Base-by-base conservation (phyloP, 306 rosid species). In the Rosa persica region DNA sequence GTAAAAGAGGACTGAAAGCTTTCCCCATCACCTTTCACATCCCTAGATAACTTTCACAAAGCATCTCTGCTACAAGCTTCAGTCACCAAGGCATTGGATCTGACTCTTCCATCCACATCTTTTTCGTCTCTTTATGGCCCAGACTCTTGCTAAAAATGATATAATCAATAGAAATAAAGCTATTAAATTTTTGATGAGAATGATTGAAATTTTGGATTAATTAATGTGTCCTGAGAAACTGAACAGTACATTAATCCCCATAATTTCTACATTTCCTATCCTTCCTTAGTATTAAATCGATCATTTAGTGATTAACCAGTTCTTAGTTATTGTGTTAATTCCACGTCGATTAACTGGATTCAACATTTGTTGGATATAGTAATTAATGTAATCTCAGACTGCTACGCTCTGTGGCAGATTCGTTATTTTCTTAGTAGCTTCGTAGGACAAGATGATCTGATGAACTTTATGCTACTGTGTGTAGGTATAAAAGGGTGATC, bases 31-130 rank as follows among this genome's bases (percentile, higher is more conserved):
- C 74, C 76, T 66, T 83, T 82, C 48, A 74, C 86, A 54, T 85
- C 86, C 8, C 54, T 39, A 3, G 82, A 84, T 57, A 79, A 61
- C 75, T 81, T 83, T 69, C 40, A 80, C 52, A 5, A 39, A 65
- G 88, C 80, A 80, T 81, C 78, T 84, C 76, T 76, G 76, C 82
- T 69, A 73, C 87, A 84, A 38, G 72, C 81, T 68, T 70, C 88
- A 72, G 76, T 71, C 80, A 83, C 92, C 75, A 76, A 87, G 73
- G 81, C 74, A 30, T 80, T 67, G 64, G 55, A 72, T 25, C 39
- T 77, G 58, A 68, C 81, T 75, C 77, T 72, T 67, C 84, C 80
- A 81, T 84, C 85, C 76, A 69, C 48, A 39, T 58, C 81, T 58
- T 49, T 66, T 49, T 79, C 83, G 43, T 60, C 89, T 73, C 42